Percentiles rank a stretch among this genome's conserved stretches.
phyloP scores from a whole-genome alignment of 1,284 basidiomycete genomes.

The Albatrellus sp. region DNA sequence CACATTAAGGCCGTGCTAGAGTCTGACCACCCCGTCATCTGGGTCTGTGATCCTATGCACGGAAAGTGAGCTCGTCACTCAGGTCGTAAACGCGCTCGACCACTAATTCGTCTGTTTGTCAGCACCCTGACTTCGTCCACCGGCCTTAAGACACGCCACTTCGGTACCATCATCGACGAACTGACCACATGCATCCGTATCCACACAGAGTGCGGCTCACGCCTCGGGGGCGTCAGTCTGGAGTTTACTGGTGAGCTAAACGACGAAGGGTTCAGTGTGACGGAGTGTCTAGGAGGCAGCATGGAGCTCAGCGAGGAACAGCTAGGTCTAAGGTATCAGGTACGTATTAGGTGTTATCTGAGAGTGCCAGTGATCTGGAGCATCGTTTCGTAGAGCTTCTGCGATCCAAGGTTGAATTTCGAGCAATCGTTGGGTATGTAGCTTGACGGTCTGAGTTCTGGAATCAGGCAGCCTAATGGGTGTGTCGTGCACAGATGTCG shows the following conservation, averaged over 20 bases:
- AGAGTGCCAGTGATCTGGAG: background rate
- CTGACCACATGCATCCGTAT: constrained; percentile 75
- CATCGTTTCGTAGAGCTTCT: constrained; percentile 45
- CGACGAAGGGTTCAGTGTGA: constrained; percentile 87
- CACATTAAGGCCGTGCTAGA: constrained; percentile 80
- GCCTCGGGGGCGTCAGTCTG: constrained; percentile 89
- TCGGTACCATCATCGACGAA: constrained; percentile 85
- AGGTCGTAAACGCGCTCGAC: background rate
- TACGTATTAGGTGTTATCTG: constrained; percentile 14
- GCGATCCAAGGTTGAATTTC: constrained; percentile 73
- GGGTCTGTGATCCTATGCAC: constrained; percentile 98
- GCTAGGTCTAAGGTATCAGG: constrained; percentile 65
- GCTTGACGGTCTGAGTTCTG: background rate
- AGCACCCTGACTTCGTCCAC: constrained; percentile 73
- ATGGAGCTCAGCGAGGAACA: constrained; percentile 71
- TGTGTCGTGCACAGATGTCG: constrained; percentile 46
- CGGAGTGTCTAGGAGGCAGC: constrained; percentile 72
- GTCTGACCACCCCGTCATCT: constrained; percentile 79
- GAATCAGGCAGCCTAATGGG: background rate
- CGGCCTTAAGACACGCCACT: constrained; percentile 83
- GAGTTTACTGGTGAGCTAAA: constrained; percentile 96
- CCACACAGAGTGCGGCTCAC: constrained; percentile 59
- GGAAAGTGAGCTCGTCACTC: constrained; percentile 51
- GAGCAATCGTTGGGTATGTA: constrained; percentile 68
- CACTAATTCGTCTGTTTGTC: constrained; percentile 3